phyloP scores from a whole-genome alignment of 1,284 basidiomycete genomes.

The Testicularia cyperi region DNA sequence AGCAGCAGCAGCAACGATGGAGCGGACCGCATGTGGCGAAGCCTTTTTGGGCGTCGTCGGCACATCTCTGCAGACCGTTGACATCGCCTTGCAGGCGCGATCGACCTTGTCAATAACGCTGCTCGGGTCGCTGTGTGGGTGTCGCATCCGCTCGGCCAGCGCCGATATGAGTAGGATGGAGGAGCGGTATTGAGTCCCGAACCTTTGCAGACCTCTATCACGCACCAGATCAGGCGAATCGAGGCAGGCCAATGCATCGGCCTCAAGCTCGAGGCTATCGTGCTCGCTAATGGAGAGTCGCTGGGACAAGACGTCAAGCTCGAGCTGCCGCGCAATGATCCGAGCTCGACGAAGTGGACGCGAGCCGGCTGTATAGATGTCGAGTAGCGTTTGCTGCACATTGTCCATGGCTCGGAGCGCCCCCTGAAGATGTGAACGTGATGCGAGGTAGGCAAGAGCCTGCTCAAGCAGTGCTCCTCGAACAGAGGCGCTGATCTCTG shows the following conservation, averaged over 20 bases:
- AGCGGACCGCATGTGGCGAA: no score
- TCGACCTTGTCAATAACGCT: constrained; percentile 13
- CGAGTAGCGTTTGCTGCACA: constrained; percentile 11
- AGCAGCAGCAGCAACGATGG: background rate
- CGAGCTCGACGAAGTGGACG: constrained; percentile 40
- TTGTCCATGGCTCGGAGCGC: constrained; percentile 18
- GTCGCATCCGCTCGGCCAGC: constrained; percentile 16
- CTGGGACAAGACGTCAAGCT: constrained; percentile 28
- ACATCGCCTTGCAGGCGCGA: constrained; percentile 15
- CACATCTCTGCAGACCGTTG: background rate
- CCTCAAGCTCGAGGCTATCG: constrained; percentile 3
- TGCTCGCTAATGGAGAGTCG: constrained; percentile 8
- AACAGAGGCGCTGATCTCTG: background rate
- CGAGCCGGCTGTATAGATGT: constrained; percentile 6
- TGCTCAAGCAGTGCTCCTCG: constrained; percentile 38
- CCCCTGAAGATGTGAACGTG: constrained; percentile 31
- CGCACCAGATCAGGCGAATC: constrained; percentile 1
- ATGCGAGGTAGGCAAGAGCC: constrained; percentile 14
- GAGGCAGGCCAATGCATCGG: constrained; percentile 17
- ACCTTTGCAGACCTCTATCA: constrained; percentile 17
- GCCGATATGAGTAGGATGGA: constrained; percentile 13
- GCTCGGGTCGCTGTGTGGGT: constrained; percentile 14
- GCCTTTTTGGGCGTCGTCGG: no score
- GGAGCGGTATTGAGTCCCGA: constrained; percentile 29
- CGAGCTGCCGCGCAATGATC: constrained; percentile 21